Evolutionary conservation across 1,284 basidiomycete genomes (phyloP).

Genomic region (Microbotryum silenes-acaulis): DNA sequence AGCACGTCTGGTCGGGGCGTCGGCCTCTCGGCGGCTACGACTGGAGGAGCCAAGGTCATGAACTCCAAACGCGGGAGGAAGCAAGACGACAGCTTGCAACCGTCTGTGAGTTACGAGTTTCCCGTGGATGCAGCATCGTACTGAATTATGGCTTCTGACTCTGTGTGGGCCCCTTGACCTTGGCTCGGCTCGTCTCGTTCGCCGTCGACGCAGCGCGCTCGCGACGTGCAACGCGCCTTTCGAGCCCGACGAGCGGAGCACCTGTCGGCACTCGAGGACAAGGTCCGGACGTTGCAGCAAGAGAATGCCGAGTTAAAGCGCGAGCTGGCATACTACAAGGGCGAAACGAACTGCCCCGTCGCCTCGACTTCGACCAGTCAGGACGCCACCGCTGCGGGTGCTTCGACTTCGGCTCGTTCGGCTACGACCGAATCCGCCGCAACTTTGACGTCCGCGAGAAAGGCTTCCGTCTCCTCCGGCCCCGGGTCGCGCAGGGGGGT

Average conservation of each 20-base stretch:
- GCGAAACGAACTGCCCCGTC: background rate
- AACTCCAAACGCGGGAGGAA: slow-evolving; percentile 4
- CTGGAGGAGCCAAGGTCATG: no score
- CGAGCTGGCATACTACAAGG: background rate
- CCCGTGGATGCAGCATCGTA: no score
- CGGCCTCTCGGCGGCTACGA: no score
- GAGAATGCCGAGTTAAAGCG: slow-evolving; percentile 67
- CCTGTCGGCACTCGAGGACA: slow-evolving; percentile 70
- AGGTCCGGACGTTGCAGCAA: slow-evolving; percentile 72
- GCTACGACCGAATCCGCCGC: background rate
- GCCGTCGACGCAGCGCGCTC: slow-evolving; percentile 50
- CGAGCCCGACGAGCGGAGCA: slow-evolving; percentile 81
- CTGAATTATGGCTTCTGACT: no score
- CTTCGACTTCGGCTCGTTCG: background rate
- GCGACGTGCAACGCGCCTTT: slow-evolving; percentile 88
- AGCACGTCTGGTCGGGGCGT: no score
- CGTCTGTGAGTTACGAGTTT: slow-evolving; percentile 2
- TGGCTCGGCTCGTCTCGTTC: no score
- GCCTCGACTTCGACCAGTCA: background rate
- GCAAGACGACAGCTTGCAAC: slow-evolving; percentile 14
- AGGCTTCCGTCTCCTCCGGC: background rate
- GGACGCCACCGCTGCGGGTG: background rate
- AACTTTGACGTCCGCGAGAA: background rate
- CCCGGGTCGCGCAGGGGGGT: background rate
- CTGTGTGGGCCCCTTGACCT: no score